Evolutionary conservation across 2,329 filamentous ascomycete species (phyloP), one percentile per base, ranked within the genome.

Genomic region (Thielaviopsis cerberus): DNA sequence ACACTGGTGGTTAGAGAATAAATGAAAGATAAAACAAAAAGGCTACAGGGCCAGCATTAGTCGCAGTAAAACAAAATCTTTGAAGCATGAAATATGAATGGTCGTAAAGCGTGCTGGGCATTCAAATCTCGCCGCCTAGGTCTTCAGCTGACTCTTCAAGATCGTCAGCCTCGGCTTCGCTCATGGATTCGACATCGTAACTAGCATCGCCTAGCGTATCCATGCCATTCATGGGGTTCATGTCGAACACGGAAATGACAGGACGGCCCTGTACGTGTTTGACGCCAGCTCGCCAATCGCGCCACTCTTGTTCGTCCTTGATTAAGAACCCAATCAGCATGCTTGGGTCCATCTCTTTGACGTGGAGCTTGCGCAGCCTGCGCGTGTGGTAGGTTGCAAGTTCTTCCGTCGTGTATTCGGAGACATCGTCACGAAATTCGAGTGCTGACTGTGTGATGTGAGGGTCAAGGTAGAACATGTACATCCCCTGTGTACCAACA

Each of bases 311-410:
- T 64, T 91, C 83, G 59, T 86, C 81, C 48, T 77, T 79, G 62
- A 98, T 89, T 37, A 98, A 72, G 66, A 97, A 97, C 4, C 88
- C 91, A 63, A 98, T 87, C 50, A 98, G 73, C 92, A 98, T 98
- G 66, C 89, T 96, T 0, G 92, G 92, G 65, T 98, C 92, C 87
- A 98, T 92, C 66, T 97, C 90, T 60, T 82, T 82, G 54, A 98
- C 78, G 64, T 92, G 84, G 27, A 98, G 76, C 58, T 86, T 80
- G 41, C 91, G 82, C 20, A 98, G 72, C 53, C 91, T 83, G 55
- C 87, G 80, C 0, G 90, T 97, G 68, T 98, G 91, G 66, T 88
- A 96, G 0, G 85, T 85, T 58, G 84, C 79, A 17, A 95, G 68
- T 60, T 97, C 89, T 64, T 87, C 84, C 7, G 74, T 66, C 0